Conservation (phyloP, 768 basidiomycete species). For the Chalciporus sphaerocephalus region DNA sequence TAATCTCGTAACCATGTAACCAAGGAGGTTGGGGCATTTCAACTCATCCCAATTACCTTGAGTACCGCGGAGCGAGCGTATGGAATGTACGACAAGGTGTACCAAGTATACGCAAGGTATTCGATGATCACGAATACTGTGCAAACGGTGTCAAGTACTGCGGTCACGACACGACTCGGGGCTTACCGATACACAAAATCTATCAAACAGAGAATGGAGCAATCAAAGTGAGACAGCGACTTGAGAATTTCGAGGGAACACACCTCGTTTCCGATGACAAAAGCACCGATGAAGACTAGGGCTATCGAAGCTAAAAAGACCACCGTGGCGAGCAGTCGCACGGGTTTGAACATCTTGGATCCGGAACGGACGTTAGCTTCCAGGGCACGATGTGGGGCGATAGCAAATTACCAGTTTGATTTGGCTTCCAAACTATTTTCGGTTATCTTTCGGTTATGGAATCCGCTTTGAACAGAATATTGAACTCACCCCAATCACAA, state of each 20-base stretch:
- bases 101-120: slow-evolving; percentile 91
- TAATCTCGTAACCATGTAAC: slow-evolving; percentile 10
- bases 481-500: slow-evolving; percentile 79
- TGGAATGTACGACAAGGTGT: slow-evolving; percentile 82
- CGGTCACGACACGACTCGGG: background rate
- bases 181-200: slow-evolving; percentile 64
- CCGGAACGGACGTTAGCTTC: background rate
- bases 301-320: slow-evolving; percentile 74
- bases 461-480: background rate
- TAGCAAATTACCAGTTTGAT: slow-evolving; percentile 59
- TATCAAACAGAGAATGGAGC: slow-evolving; percentile 20
- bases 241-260: slow-evolving; percentile 23
- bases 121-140: slow-evolving; percentile 88
- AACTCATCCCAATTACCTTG: slow-evolving; percentile 52
- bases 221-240: background rate
- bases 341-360: slow-evolving; percentile 90
- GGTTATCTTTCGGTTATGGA: slow-evolving; percentile 3
- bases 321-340: slow-evolving; percentile 78
- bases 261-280: slow-evolving; percentile 66
- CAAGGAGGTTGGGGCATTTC: background rate
- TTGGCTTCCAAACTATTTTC: slow-evolving; percentile 67
- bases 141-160: background rate
- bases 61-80: slow-evolving; percentile 76
- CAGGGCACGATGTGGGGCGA: background rate
- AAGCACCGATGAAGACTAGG: slow-evolving; percentile 83